Base-by-base conservation (phyloP, 2,329 filamentous ascomycete species). In the Zymoseptoria ardabiliae region DNA sequence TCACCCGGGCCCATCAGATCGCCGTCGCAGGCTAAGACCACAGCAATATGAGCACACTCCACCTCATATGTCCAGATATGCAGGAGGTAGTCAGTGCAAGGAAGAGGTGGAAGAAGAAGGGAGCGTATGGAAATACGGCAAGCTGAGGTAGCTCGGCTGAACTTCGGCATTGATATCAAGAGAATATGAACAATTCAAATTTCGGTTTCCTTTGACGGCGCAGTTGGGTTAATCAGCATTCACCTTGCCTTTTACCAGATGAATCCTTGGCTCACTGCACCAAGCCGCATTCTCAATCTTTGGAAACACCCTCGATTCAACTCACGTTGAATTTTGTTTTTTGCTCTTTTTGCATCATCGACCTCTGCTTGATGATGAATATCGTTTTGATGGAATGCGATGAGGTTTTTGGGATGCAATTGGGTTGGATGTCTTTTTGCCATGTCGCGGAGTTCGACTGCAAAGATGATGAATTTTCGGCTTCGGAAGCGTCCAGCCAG, bases 161-260 rank as follows among this genome's bases (percentile, higher is more conserved):
- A 50, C n/a, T 8, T 48, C 22, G 53, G 53, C 23, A 17, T 19
- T 0, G 9, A 3, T 17, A 3, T n/a, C 4, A 3, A 17, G 25
- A 2, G 52, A 60, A 61, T 59, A 66, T 65, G 58, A 52, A 52
- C 30, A 2, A 28, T 25, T 20, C 11, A 5, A 50, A 9, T 19
- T 23, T 4, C 0, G 4, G 30, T 28, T 8, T 19, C 19, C 5
- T 6, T 49, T 61, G 64, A 61, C 66, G 66, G 66, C 64, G 68
- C 61, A 64, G 65, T 70, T 68, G 65, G 66, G 62, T 65, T 70
- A 69, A 68, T 62, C 63, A 69, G 63, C 66, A 69, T 68, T 68
- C 65, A 69, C 67, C 68, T 70, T 70, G 68, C 68, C 68, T 70
- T 70, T 70, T 70, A 70, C 68, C 68, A 70, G 68, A 69, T 69